Evolutionary conservation across 495 filamentous ascomycete species (phyloP), one percentile per base, ranked within the genome.

Genomic region (Penicillium parvum): DNA sequence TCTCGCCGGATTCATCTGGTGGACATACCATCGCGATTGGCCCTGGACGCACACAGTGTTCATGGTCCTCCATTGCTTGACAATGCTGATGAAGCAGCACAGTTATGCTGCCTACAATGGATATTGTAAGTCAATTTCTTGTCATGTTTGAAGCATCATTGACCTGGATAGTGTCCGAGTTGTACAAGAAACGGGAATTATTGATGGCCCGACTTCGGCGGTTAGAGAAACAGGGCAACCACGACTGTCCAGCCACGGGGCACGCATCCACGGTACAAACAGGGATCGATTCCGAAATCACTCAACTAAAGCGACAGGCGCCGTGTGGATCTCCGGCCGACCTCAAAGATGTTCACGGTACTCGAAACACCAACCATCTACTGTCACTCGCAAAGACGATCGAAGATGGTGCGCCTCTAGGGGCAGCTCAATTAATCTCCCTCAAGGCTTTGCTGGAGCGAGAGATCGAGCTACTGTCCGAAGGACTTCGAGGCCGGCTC

Each of bases 71-170:
- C 85, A 89, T 52, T 76, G 74, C 11, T 51, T 86, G 43, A 77
- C 81, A 1, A 81, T 88, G 74, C 46, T 87, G 33, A 88, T 89
- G 85, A 89, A 89, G 62, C 81, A 84, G 55, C 85, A 88, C 54
- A 84, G 78, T 36, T 88, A 85, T 55, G 75, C 79, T 2, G 84
- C 84, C 44, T 88, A 86, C 57, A 89, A 88, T 52, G 85, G 85
- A 4, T 73, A 88, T 48, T 64, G 68, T 71, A 55, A 47, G 63
- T 60, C 4, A 23, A 7, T 18, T 32, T 10, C 14, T 27, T 10
- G 25, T 10, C 7, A 2, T 2, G 7, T 12, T 4, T 16, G n/a
- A 16, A 6, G 4, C n/a, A 8, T 40, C 9, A 12, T 29, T 58
- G 37, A 57, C 25, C 16, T 23, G 5, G 16, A 9, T 30, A 72